Evolutionary conservation across 306 rosid species (phyloP).

Genomic region (cucumber (Cucumis sativus)): Cucumber_9930_V3 NC_026660.2:20970001-20970500

Average conservation of each 20-base stretch:
- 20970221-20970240: background rate
- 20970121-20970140: constrained; percentile 17
- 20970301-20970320: background rate
- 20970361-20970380: background rate
- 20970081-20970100: constrained; percentile 3
- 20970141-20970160: constrained; percentile 18
- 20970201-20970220: background rate
- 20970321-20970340: background rate
- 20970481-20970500: no score
- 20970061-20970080: constrained; percentile 14
- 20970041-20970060: constrained; percentile 3
- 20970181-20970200: constrained; percentile 15
- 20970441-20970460: background rate
- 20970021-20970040: constrained; percentile 19
- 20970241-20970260: background rate
- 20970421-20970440: background rate
- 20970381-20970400: background rate
- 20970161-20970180: constrained; percentile 18
- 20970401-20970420: no score
- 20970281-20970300: background rate
- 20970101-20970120: constrained; percentile 7
- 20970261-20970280: background rate
- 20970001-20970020: constrained; percentile 7
- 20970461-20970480: background rate
- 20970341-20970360: background rate